Base-by-base conservation (phyloP, 177 flowering plant genomes). In the Tripterygium wilfordii region DNA sequence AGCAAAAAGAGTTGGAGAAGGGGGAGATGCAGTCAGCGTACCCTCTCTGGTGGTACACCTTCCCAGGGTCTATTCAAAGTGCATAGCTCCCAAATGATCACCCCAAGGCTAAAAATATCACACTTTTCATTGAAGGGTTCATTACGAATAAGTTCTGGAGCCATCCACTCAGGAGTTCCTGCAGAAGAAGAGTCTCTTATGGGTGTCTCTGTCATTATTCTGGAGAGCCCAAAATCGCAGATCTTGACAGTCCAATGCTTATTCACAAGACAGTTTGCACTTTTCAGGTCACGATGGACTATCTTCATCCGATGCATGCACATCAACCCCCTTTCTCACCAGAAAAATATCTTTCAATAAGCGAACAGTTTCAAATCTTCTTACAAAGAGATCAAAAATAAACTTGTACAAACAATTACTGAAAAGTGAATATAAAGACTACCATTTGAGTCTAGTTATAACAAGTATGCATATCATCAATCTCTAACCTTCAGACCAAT, bases 141-240 rank as follows among this genome's bases (percentile, higher is more conserved):
- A 33, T 80, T 83, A 21, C 97, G 92, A n/a, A 87, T 85, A 27
- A 94, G 92, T 51, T 89, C 99, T 44, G 97, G 99, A 49, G 96
- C 97, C 96, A 90, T 87, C 97, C 99, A 90, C 60, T 94, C 99
- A 2, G 99, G 97, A 61, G 96, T 85, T 26, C 99, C 97, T 8
- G 96, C 98, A 51, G 86, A 80, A 5, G 95, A 70, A 5, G 81
- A 62, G 56, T 81, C 90, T 61, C 69, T 78, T 49, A 79, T 64
- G 28, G 88, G 75, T 19, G 51, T 22, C 1, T 75, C 75, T 10
- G 70, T 69, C 82, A 81, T 75, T 53, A 83, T 67, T 58, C 85
- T 69, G 18, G 99, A 89, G 36, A 94, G 95, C 60, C 99, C 99
- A 68, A 94, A 87, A 71, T 94, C 96, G 52, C 97, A 85, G 23